phyloP scores from a whole-genome alignment of 768 basidiomycete genomes.

The Thelephora aurantiotincta region DNA sequence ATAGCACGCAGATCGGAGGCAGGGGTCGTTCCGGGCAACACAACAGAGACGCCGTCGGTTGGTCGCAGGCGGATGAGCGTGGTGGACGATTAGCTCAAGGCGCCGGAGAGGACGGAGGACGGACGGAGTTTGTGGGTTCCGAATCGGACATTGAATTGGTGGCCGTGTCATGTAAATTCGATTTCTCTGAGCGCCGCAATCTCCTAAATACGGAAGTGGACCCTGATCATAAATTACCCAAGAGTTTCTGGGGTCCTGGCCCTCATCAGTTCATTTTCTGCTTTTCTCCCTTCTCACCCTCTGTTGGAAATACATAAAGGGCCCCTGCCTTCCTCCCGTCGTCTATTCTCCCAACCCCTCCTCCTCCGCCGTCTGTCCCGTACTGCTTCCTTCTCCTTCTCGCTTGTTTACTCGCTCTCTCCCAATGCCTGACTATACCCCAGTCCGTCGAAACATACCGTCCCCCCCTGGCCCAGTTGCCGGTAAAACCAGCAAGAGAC shows the following conservation, averaged over 20 bases:
- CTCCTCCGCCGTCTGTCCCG: constrained; percentile 8
- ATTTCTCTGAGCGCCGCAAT: not conserved
- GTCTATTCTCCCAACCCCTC: constrained; percentile 6
- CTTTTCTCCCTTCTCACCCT: constrained; percentile 4
- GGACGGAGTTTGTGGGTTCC: too few species aligned
- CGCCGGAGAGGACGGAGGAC: constrained; percentile 1
- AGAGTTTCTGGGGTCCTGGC: not conserved
- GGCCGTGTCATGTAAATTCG: not conserved
- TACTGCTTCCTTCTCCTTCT: constrained; percentile 2
- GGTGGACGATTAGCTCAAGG: not conserved
- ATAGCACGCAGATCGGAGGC: constrained; percentile 50
- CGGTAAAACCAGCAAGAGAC: constrained; percentile 16
- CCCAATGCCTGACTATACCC: constrained; percentile 20
- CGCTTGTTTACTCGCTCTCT: constrained; percentile 7
- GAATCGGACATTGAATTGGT: too few species aligned
- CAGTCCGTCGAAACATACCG: constrained; percentile 18
- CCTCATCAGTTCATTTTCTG: not conserved
- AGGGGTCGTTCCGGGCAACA: constrained; percentile 19
- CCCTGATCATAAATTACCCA: too few species aligned
- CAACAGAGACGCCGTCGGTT: constrained; percentile 7
- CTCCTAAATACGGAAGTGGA: too few species aligned
- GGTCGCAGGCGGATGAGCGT: constrained; percentile 3
- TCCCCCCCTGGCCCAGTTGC: constrained; percentile 21
- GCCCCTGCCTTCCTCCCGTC: constrained; percentile 1
- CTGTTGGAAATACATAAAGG: constrained; percentile 7